Conservation (phyloP, 78 protist species). For the Corallochytrium limacisporum region DNA sequence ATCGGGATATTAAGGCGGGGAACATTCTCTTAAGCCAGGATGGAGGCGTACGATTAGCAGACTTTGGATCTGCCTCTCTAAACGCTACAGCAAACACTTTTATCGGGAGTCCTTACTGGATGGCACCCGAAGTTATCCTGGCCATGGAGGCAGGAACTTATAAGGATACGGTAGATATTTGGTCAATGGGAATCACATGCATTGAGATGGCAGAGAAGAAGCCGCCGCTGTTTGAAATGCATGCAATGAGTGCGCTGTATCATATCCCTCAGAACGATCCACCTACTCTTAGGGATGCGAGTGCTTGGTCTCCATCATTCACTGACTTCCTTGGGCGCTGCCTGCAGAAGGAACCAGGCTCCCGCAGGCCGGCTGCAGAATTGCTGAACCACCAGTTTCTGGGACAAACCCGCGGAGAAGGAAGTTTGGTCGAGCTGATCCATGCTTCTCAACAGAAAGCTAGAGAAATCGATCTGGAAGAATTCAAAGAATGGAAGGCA, state of each 20-base stretch:
- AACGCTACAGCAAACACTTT: neutral
- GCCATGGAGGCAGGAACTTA: constrained; percentile 7
- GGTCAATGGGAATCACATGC: constrained; percentile 41
- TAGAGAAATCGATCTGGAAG: too few species aligned
- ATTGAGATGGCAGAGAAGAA: constrained; percentile 14
- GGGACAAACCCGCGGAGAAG: too few species aligned
- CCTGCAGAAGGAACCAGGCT: too few species aligned
- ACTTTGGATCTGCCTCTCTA: neutral
- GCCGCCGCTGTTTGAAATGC: constrained; percentile 10
- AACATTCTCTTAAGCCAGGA: constrained; percentile 11
- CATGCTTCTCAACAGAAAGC: too few species aligned
- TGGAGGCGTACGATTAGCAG: constrained; percentile 9
- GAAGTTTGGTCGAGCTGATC: too few species aligned
- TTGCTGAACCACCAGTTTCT: too few species aligned
- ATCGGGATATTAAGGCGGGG: constrained; percentile 43
- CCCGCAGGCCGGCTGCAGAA: too few species aligned
- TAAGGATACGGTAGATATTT: constrained; percentile 21
- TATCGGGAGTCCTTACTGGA: constrained; percentile 3
- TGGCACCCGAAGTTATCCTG: neutral
- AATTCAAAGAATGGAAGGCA: too few species aligned
- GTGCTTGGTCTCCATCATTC: too few species aligned
- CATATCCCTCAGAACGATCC: constrained; percentile 7
- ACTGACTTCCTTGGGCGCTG: too few species aligned
- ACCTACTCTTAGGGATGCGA: neutral
- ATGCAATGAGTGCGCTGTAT: constrained; percentile 5